Base-by-base conservation (phyloP, 2,329 filamentous ascomycete genomes). In the Paracoccidioides brasiliensis region DNA sequence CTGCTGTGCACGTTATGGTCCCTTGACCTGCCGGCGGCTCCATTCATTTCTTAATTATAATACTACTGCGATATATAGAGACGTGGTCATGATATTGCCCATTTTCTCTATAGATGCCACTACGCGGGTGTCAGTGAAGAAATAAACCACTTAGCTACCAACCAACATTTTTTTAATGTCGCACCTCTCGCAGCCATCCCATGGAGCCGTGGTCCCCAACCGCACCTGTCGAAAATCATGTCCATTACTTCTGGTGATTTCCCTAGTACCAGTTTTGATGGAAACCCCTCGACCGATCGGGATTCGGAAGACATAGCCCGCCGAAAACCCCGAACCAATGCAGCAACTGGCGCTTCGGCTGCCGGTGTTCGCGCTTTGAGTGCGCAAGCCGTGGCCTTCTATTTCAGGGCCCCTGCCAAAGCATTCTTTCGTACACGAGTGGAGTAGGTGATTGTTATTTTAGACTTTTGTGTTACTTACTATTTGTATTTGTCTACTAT, bases 391-490 rank as follows among this genome's bases (percentile, higher is more conserved):
- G 80, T 95, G 55, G 85, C 89, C 30, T 95, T 95, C 64, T 96
- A 95, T 73, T 96, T 95, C 67, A 80, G 90, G 56, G 88, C 89
- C 0, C 90, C 90, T 0, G 86, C 90, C 54, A 95, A 95, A 72
- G 87, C 90, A 14, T 96, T 96, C 68, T 95, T 96, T 72, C 82
- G 88, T 58, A 90, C 88, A 1, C 78, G 90, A 57, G 89, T 96
- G 60, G 90, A 96, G 74, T 95, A 90, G 67, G 78, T 77, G 32
- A 30, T 35, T 52, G 32, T n/a, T 37, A 9, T 14, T 53, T 42
- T 14, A 32, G 49, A 59, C 67, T 46, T 52, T 53, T 52, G 45
- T 53, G 41, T 62, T 22, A 9, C 10, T 62, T 22, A 9, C 10
- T 45, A 45, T 22, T n/a, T 28, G 6, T 30, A 15, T 42, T n/a